A percentile compares a stretch with the other conserved stretches of the same genome.
Evolutionary conservation across 2,329 filamentous ascomycete genomes (phyloP).

Genomic region (Pseudogymnoascus sp.): DNA sequence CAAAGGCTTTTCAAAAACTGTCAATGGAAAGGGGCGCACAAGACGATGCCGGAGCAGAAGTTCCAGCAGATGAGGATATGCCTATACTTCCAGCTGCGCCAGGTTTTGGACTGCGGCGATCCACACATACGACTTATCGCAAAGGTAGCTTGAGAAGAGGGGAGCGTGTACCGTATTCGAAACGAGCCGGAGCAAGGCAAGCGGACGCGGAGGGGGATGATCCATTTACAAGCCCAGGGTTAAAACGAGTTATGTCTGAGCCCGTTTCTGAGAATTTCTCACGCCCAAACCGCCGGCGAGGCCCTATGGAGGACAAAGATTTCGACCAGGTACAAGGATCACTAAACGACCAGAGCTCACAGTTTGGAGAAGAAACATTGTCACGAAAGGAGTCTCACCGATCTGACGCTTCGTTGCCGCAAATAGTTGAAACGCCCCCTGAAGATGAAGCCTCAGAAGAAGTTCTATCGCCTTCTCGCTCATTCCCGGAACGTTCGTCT

Average conservation of each 20-base stretch:
- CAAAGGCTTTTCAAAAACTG: conserved; percentile 62
- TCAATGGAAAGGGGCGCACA: conserved; percentile 31
- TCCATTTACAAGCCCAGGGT: conserved; percentile 44
- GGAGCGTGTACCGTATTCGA: conserved; percentile 67
- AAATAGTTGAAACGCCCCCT: conserved; percentile 59
- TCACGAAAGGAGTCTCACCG: conserved; percentile 2
- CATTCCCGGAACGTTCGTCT: conserved; percentile 48
- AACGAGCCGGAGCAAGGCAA: conserved; percentile 56
- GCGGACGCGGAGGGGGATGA: conserved; percentile 52
- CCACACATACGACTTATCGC: conserved; percentile 85
- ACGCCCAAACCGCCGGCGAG: conserved; percentile 37
- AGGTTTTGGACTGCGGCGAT: conserved; percentile 75
- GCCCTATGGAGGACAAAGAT: neutral
- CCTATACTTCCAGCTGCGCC: conserved; percentile 73
- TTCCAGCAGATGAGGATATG: conserved; percentile 55
- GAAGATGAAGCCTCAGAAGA: conserved; percentile 33
- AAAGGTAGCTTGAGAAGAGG: conserved; percentile 77
- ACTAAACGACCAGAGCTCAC: neutral
- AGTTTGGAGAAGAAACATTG: conserved; percentile 1
- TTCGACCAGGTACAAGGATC: neutral
- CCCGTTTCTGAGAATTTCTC: conserved; percentile 58
- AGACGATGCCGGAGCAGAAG: conserved; percentile 30
- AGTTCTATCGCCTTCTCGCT: conserved; percentile 19
- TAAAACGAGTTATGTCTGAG: conserved; percentile 55
- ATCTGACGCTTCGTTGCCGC: conserved; percentile 35